Evolutionary conservation across 352 stramenopile genomes (phyloP).

Genomic region (Pythium aristosporum): DNA sequence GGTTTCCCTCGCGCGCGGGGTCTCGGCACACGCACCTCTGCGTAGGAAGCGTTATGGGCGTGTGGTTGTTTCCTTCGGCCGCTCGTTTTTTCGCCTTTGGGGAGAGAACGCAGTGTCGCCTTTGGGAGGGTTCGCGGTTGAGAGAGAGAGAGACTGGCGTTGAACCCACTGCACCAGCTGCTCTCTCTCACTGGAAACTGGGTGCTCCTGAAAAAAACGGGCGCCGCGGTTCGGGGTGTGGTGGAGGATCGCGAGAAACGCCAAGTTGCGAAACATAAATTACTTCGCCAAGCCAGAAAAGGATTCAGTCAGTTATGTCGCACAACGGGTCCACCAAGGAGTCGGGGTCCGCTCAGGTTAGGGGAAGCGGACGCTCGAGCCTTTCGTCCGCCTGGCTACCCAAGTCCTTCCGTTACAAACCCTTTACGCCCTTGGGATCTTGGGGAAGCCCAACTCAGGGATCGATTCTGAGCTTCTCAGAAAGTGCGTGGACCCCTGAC

Average conservation of each 20-base stretch:
- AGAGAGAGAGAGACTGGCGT: conserved; percentile 3
- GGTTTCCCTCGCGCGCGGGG: background rate
- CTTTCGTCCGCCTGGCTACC: background rate
- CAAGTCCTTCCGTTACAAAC: conserved; percentile 2
- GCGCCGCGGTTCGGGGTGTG: background rate
- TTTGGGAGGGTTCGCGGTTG: background rate
- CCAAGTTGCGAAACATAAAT: conserved; percentile 19
- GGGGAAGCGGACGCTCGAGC: conserved; percentile 29
- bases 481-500: background rate
- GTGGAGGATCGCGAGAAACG: conserved; percentile 29
- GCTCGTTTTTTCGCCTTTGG: conserved; percentile 2
- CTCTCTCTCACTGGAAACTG: conserved; percentile 9
- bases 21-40: conserved; percentile 13
- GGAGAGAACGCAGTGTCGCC: background rate
- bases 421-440: background rate
- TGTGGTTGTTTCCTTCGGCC: conserved; percentile 6
- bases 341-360: conserved; percentile 25
- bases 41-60: conserved; percentile 25
- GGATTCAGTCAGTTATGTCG: conserved; percentile 16
- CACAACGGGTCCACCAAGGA: background rate
- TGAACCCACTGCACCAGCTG: background rate
- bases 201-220: conserved; percentile 11
- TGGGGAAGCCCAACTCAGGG: background rate
- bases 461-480: background rate
- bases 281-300: conserved; percentile 7